These are phyloP conservation scores for Candolleomyces efflorescens DNA, from an alignment of 768 basidiomycete genomes.

Conservation along the genomic window DNA sequence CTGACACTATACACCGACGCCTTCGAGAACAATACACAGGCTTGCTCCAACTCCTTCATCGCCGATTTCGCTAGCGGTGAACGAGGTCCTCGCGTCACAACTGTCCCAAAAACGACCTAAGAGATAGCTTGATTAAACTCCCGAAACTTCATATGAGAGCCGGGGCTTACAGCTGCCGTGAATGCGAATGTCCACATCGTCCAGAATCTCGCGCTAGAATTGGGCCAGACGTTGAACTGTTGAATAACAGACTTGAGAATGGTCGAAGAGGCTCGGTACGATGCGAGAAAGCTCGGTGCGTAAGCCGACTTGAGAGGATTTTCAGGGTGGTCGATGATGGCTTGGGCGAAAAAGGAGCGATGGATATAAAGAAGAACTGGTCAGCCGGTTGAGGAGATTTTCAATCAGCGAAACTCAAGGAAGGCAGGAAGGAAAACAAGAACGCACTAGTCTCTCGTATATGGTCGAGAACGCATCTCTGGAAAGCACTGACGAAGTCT, in stretches of 20 bases:
- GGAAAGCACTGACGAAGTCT: slow-evolving; percentile 37
- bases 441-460: slow-evolving; percentile 40
- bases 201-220: slow-evolving; percentile 53
- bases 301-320: slow-evolving; percentile 67
- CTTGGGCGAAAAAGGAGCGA: slow-evolving; percentile 67
- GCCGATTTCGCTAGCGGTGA: slow-evolving; percentile 65
- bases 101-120: slow-evolving; percentile 75
- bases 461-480: slow-evolving; percentile 45
- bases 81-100: slow-evolving; percentile 69
- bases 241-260: slow-evolving; percentile 49
- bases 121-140: not conserved
- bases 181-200: slow-evolving; percentile 59
- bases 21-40: slow-evolving; percentile 60
- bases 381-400: not conserved
- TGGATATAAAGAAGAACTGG: slow-evolving; percentile 61
- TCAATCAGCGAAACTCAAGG: not conserved
- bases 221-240: slow-evolving; percentile 44
- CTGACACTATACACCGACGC: slow-evolving; percentile 56
- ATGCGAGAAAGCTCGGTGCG: slow-evolving; percentile 59
- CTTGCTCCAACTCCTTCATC: slow-evolving; percentile 65
- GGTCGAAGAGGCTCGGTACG: slow-evolving; percentile 53
- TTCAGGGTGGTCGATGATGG: slow-evolving; percentile 60
- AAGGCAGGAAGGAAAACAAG: not conserved
- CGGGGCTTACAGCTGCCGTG: slow-evolving; percentile 42
- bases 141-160: not conserved